phyloP scores from a whole-genome alignment of 345 rosid species.

The Laguncularia racemosa region DNA sequence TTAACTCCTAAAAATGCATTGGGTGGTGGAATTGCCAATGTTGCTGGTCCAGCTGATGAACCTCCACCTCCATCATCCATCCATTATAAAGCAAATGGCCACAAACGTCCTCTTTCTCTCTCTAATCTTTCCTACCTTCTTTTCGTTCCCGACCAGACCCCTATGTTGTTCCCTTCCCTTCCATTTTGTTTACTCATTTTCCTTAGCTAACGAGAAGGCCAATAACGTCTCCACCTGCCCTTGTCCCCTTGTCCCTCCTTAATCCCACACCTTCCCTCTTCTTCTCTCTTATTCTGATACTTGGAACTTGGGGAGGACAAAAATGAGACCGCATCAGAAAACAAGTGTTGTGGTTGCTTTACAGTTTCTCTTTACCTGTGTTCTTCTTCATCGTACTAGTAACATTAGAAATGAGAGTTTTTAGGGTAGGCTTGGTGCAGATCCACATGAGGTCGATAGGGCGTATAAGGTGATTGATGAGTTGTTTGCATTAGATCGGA shows the following conservation, averaged over 20 bases:
- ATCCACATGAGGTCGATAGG: no score
- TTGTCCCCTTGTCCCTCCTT: conserved; percentile 4
- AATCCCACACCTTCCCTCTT: conserved; percentile 29
- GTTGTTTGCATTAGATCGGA: no score
- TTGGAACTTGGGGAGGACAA: no score
- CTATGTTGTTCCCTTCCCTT: neutral
- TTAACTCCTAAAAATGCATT: no score
- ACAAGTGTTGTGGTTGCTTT: conserved; percentile 27
- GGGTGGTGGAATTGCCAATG: no score
- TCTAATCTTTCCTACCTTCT: neutral
- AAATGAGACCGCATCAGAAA: conserved; percentile 23
- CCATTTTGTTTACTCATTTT: conserved; percentile 6
- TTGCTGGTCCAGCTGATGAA: no score
- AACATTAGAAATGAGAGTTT: conserved; percentile 7
- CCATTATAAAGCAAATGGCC: no score
- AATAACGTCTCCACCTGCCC: no score
- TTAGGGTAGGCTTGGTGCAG: conserved; percentile 12
- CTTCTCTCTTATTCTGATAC: conserved; percentile 26
- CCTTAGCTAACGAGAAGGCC: no score
- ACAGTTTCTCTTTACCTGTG: conserved; percentile 48
- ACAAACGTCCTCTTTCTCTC: neutral
- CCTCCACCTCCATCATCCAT: no score
- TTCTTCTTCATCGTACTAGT: conserved; percentile 40
- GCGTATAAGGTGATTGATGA: no score
- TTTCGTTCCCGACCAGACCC: conserved; percentile 18